phyloP scores from a whole-genome alignment of 192 early-diverging fungal genomes.

The Podila minutissima region DNA sequence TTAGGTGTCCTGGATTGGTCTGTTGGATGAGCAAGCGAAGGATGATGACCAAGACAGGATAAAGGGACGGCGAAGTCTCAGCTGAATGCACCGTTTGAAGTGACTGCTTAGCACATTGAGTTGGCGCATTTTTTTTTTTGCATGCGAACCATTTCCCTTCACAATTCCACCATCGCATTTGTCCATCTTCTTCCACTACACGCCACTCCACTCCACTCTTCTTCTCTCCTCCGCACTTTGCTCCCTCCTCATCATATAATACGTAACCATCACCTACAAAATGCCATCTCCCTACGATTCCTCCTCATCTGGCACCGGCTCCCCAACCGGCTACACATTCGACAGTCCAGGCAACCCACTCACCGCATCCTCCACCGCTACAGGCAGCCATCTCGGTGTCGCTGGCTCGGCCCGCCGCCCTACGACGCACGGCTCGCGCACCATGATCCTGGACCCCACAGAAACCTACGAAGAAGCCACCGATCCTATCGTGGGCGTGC shows the following conservation, averaged over 20 bases:
- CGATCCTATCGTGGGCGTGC: slow-evolving; percentile 49
- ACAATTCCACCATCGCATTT: too few species aligned
- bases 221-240: too few species aligned
- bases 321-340: neutral
- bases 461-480: slow-evolving; percentile 9
- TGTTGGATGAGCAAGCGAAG: too few species aligned
- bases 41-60: too few species aligned
- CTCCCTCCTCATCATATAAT: neutral
- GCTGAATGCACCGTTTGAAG: too few species aligned
- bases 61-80: too few species aligned
- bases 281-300: neutral
- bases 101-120: too few species aligned
- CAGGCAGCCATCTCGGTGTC: slow-evolving; percentile 8
- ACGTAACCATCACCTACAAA: slow-evolving; percentile 1
- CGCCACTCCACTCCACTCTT: too few species aligned
- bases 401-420: slow-evolving; percentile 21
- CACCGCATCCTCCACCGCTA: neutral
- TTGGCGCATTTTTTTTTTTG: too few species aligned
- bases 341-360: slow-evolving; percentile 16
- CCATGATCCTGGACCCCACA: slow-evolving; percentile 46
- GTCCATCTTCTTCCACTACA: too few species aligned
- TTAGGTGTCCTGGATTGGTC: too few species aligned
- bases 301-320: neutral
- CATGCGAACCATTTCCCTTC: neutral
- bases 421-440: slow-evolving; percentile 46